Conservation (phyloP, 805 yeast species). For the Saccharomycopsis sp. region DNA sequence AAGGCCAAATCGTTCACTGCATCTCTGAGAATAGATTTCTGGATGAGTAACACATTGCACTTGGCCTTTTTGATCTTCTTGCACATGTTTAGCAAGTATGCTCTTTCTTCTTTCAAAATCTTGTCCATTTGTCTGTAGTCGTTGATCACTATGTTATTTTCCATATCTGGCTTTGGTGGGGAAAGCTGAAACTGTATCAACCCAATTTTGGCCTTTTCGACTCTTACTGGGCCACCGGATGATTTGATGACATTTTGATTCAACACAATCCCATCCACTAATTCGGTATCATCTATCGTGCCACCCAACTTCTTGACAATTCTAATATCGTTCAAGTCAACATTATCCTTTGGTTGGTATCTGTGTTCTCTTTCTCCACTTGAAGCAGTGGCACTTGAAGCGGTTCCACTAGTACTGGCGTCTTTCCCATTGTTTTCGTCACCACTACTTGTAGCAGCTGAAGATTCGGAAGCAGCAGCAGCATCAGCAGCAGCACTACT, state of each 20-base stretch:
- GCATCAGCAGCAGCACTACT: too few species aligned
- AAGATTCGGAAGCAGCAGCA: too few species aligned
- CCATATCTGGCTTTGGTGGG: conserved; percentile 97
- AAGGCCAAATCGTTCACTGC: conserved; percentile 92
- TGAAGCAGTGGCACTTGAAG: too few species aligned
- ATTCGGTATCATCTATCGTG: conserved; percentile 91
- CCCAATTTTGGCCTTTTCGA: conserved; percentile 89
- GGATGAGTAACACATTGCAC: conserved; percentile 85
- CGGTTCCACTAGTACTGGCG: too few species aligned
- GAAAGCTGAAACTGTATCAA: conserved; percentile 89
- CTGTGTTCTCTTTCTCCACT: too few species aligned
- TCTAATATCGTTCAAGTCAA: conserved; percentile 82
- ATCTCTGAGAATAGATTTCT: conserved; percentile 87
- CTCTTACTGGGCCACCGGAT: conserved; percentile 92
- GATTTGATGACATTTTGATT: conserved; percentile 82
- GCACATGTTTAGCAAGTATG: conserved; percentile 87
- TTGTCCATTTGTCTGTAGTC: conserved; percentile 99
- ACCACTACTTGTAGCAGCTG: too few species aligned
- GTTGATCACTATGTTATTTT: conserved; percentile 92
- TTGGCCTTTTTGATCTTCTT: conserved; percentile 94
- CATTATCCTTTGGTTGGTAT: too few species aligned
- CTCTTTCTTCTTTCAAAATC: conserved; percentile 94
- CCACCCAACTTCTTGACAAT: conserved; percentile 93
- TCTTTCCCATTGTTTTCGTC: too few species aligned
- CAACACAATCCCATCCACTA: conserved; percentile 87